A percentile compares a stretch with the other conserved stretches of the same genome.
phyloP scores from a whole-genome alignment of 2,329 filamentous ascomycete species.

The Xylariales sp. region DNA sequence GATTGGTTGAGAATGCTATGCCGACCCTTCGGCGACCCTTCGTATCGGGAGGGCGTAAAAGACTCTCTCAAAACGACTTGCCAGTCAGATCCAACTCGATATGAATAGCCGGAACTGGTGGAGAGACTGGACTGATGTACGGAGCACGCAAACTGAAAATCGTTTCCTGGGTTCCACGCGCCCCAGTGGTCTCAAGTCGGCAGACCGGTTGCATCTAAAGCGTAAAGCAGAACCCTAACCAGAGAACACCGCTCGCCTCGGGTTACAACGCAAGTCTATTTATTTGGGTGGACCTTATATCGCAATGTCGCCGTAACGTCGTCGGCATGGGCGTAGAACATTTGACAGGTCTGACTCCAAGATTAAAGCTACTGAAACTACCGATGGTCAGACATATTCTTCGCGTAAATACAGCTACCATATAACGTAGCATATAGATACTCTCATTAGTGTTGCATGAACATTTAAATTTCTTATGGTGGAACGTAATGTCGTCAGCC shows the following conservation, averaged over 20 bases:
- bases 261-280: too few relatives aligned
- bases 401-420: too few relatives aligned
- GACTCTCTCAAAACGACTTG: conserved; percentile 1
- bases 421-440: too few relatives aligned
- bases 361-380: too few relatives aligned
- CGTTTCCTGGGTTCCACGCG: conserved; percentile 13
- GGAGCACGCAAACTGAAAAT: background rate
- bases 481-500: background rate
- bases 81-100: conserved; percentile 1
- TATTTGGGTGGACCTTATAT: too few relatives aligned
- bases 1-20: too few relatives aligned
- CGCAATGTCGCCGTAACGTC: too few relatives aligned
- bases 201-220: background rate
- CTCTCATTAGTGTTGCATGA: background rate
- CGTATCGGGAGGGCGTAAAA: conserved; percentile 2
- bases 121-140: background rate
- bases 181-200: conserved; percentile 1
- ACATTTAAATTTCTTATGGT: background rate
- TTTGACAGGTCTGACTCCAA: too few relatives aligned
- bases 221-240: background rate
- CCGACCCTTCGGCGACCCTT: too few relatives aligned
- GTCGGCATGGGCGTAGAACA: too few relatives aligned
- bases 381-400: too few relatives aligned
- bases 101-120: background rate
- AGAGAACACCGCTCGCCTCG: too few relatives aligned